Evolutionary conservation across 495 filamentous ascomycete genomes (phyloP), one percentile per base, ranked within the genome.

Genomic region (Staphylotrichum longicolle): DNA sequence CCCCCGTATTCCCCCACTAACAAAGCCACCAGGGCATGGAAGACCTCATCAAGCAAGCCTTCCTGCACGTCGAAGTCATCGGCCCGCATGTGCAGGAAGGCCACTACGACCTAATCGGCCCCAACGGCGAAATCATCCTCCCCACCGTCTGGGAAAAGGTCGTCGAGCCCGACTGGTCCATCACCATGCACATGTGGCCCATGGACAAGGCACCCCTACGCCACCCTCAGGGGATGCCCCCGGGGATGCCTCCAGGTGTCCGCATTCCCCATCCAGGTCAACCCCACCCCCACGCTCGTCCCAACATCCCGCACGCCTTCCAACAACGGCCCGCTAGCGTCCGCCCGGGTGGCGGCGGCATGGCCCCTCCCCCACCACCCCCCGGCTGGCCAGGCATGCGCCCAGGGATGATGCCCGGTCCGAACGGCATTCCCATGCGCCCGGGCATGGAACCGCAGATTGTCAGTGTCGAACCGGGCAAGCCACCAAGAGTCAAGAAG

Each of bases 101-200:
- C 1, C 89, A 93, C 70, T 96, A 93, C 74, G 91, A 96, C 72
- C 77, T 96, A 45, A 81, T 91, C 15, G 89, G 88, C 1, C 90
- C 90, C 2, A 87, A 93, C 69, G 88, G 88, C 58, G 90, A 93
- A 65, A 94, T 96, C 66, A 91, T 96, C 64, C 85, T 96, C 27
- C 91, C 90, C 7, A 84, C 89, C 62, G 85, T 94, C 7, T 96
- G 91, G 91, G 91, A 94, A 60, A 90, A 85, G 56, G 86, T 91
- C 50, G 76, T 96, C 48, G 84, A 94, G 73, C 91, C 91, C 6
- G 91, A 93, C 70, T 96, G 90, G 91, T 80, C 83, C 44, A 88
- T 97, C 67, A 92, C 87, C 3, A 96, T 96, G 93, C 90, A 95
- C 64, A 94, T 96, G 91, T 97, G 93, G 93, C 92, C 93, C 5